Conservation (phyloP, 2,329 filamentous ascomycete species). For the Fusarium dlaminii region DNA sequence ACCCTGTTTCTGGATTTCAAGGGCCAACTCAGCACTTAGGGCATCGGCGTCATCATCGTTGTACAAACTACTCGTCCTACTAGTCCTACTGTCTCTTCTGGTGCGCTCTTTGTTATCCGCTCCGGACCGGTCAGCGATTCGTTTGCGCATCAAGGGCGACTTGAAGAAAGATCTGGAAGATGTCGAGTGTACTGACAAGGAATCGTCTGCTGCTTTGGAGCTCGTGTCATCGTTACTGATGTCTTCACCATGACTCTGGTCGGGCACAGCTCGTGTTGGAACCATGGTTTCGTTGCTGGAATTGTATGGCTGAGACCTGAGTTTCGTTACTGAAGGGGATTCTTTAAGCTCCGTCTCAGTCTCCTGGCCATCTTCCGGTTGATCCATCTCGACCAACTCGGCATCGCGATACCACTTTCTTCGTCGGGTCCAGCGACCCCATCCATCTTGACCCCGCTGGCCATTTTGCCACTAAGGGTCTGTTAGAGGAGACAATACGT, state of each 20-base stretch:
- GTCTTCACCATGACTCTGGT: constrained; percentile 42
- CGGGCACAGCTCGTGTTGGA: constrained; percentile 36
- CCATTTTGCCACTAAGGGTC: constrained; percentile 84
- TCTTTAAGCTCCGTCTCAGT: constrained; percentile 48
- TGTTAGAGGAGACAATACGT: neutral
- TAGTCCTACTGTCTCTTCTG: constrained; percentile 54
- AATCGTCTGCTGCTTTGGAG: constrained; percentile 52
- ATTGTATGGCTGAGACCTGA: constrained; percentile 46
- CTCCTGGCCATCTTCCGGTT: constrained; percentile 47
- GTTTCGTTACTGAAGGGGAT: constrained; percentile 34
- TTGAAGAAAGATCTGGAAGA: constrained; percentile 59
- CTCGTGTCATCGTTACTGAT: constrained; percentile 39
- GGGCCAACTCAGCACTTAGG: constrained; percentile 56
- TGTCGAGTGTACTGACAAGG: constrained; percentile 58
- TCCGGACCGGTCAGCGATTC: constrained; percentile 50
- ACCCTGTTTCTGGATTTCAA: constrained; percentile 63
- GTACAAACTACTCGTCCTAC: constrained; percentile 55
- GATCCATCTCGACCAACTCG: constrained; percentile 82
- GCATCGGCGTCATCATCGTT: constrained; percentile 54
- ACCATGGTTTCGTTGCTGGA: constrained; percentile 52
- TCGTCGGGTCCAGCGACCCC: constrained; percentile 92
- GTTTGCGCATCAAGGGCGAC: constrained; percentile 52
- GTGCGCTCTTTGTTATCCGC: constrained; percentile 49
- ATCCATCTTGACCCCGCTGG: constrained; percentile 84
- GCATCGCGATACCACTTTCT: constrained; percentile 97